Base-by-base conservation (phyloP, 139 green algal genomes). In the Mesostigma viride region DNA sequence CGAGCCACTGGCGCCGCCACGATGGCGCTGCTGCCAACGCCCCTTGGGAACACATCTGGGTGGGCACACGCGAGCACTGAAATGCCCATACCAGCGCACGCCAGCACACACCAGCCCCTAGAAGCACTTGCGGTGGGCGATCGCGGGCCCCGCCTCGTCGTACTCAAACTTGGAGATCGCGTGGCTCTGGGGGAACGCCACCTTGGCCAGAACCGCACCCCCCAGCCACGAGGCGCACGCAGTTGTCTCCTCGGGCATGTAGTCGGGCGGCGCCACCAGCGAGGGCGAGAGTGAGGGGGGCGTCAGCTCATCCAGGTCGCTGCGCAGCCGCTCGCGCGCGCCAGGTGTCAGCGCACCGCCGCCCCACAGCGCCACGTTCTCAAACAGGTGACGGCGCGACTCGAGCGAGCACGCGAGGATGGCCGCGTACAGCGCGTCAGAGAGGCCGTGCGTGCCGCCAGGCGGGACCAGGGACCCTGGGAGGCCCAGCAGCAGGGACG, bases 111-210 rank as follows among this genome's bases (percentile, higher is more conserved):
- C 8, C 40, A 8, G 40, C 40, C 14, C 53, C 59, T 14, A 76
- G 5, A 76, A 74, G 62, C 70, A 68, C 58, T 91, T 90, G 27
- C 65, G 78, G 67, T 95, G 87, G 8, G 95, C 69, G 0, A 79
- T 67, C 0, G 26, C 44, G 2, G 89, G 89, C 2, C 89, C 89
- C 3, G 48, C 47, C 65, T 95, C 89, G 3, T 95, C 85, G 65
- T 95, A 95, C 1, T 95, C 89, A 0, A 45, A 66, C 61, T 94
- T 94, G 22, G 74, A 85, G 26, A 95, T 74, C 32, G 89, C 79
- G 34, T 91, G 87, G 31, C 74, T 81, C 40, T 94, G 85, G 1
- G 81, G 61, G 31, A 86, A 87, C 31, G 83, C 79, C 26, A 86
- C 53, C 57, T 89, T 88, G 1, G 87, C 86, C 56, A 96, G 71